phyloP scores from a whole-genome alignment of 1,284 basidiomycete genomes.

The Fomitiporia mediterranea region DNA sequence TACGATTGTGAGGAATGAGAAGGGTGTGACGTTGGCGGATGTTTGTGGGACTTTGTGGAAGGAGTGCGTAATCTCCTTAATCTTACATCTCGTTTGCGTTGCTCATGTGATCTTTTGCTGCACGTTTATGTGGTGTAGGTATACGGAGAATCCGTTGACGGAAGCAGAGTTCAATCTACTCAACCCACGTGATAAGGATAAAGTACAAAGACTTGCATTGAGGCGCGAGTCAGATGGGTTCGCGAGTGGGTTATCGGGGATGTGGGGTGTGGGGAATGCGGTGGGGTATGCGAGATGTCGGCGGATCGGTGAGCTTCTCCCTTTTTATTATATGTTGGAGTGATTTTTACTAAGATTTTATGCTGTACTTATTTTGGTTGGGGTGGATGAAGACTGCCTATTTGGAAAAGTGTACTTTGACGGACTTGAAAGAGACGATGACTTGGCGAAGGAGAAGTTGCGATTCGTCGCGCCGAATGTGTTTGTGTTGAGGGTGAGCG shows the following conservation, averaged over 20 bases:
- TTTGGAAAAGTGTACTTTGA: constrained; percentile 68
- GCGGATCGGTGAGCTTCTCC: constrained; percentile 26
- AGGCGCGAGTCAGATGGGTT: constrained; percentile 35
- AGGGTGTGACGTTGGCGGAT: constrained; percentile 69
- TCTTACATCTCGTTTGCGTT: neutral
- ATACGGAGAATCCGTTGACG: constrained; percentile 35
- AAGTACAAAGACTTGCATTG: constrained; percentile 55
- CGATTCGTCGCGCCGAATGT: constrained; percentile 75
- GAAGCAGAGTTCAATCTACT: constrained; percentile 59
- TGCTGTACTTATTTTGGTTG: neutral
- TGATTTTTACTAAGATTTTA: constrained; percentile 5
- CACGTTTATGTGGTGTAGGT: neutral
- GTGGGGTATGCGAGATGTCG: constrained; percentile 4
- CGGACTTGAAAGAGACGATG: constrained; percentile 50
- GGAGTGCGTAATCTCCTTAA: constrained; percentile 48
- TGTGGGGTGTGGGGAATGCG: constrained; percentile 5
- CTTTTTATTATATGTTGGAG: neutral
- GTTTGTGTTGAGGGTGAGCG: constrained; percentile 52
- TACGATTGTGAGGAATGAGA: constrained; percentile 65
- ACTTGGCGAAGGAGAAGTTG: constrained; percentile 52
- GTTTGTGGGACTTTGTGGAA: constrained; percentile 62
- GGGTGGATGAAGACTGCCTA: constrained; percentile 80
- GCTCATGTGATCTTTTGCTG: neutral
- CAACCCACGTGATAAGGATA: constrained; percentile 59
- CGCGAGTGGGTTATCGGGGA: constrained; percentile 1